These are phyloP conservation scores for Aspergillus tamarii DNA, from an alignment of 2,329 filamentous ascomycete genomes.

Conservation along the genomic window DNA sequence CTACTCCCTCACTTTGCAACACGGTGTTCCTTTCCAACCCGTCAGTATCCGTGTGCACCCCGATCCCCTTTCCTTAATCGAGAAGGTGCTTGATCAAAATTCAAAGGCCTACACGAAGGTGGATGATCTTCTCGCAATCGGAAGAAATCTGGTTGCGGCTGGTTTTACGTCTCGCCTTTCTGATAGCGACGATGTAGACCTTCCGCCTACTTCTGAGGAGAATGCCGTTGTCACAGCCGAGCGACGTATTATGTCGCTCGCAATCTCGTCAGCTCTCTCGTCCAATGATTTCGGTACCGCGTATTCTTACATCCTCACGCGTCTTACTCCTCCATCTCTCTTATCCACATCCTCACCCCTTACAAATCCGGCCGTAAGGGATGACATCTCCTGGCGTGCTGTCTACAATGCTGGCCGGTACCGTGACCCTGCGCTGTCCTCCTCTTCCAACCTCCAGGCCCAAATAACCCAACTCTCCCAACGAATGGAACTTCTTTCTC, in stretches of 20 bases:
- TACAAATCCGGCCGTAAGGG: constrained; percentile 38
- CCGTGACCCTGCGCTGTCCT: constrained; percentile 39
- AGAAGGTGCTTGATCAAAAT: constrained; percentile 66
- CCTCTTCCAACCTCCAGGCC: constrained; percentile 38
- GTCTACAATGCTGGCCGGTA: constrained; percentile 65
- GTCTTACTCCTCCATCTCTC: constrained; percentile 49
- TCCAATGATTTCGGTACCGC: constrained; percentile 60
- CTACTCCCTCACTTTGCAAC: constrained; percentile 65
- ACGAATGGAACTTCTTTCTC: constrained; percentile 66
- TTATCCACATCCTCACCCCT: constrained; percentile 32
- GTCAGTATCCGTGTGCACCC: constrained; percentile 67
- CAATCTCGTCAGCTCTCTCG: constrained; percentile 49
- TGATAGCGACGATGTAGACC: constrained; percentile 25
- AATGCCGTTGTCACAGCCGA: constrained; percentile 43
- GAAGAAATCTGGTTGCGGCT: constrained; percentile 58
- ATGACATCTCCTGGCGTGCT: constrained; percentile 67
- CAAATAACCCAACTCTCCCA: constrained; percentile 62
- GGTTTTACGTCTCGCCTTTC: constrained; percentile 37
- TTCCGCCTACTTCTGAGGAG: constrained; percentile 22
- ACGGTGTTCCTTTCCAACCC: constrained; percentile 67
- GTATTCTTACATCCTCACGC: constrained; percentile 67
- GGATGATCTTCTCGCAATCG: constrained; percentile 66
- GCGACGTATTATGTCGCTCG: constrained; percentile 50
- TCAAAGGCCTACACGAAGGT: constrained; percentile 64
- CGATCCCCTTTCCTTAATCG: constrained; percentile 62